Evolutionary conservation across 163 green algal genomes (phyloP).

Genomic region (Picocystis sp.): DNA sequence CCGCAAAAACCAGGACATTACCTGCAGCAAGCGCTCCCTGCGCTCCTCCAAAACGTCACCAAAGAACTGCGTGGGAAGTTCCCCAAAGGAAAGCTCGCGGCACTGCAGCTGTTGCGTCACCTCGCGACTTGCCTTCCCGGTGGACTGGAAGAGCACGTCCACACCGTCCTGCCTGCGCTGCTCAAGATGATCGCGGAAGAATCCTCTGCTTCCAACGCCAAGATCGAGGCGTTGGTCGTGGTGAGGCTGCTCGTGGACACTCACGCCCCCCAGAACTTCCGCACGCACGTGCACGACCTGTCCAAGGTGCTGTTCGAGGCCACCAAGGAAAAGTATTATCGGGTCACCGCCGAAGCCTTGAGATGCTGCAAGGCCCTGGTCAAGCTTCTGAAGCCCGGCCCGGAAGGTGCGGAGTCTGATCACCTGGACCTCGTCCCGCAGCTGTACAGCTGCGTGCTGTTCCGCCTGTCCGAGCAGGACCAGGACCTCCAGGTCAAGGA

Average conservation of each 20-base stretch:
- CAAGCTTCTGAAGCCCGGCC: conserved; percentile 6
- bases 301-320: conserved; percentile 31
- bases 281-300: conserved; percentile 39
- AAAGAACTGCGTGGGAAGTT: conserved; percentile 49
- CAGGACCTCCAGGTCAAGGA: conserved; percentile 89
- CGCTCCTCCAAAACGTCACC: conserved; percentile 33
- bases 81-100: conserved; percentile 50
- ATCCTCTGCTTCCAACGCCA: conserved; percentile 35
- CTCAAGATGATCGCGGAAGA: conserved; percentile 43
- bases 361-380: conserved; percentile 50
- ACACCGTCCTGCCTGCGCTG: conserved; percentile 41
- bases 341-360: conserved; percentile 67
- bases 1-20: not conserved
- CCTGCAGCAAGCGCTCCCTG: conserved; percentile 35
- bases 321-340: conserved; percentile 76
- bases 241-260: conserved; percentile 40
- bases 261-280: conserved; percentile 34
- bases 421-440: conserved; percentile 13
- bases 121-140: conserved; percentile 40
- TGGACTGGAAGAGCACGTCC: conserved; percentile 25
- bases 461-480: conserved; percentile 21
- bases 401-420: conserved; percentile 11
- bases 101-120: conserved; percentile 47
- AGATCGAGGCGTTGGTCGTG: conserved; percentile 81
- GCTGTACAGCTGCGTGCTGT: conserved; percentile 16